phyloP scores from a whole-genome alignment of 371 early-diverging fungal genomes.

The Rhizomucor pusillus region DNA sequence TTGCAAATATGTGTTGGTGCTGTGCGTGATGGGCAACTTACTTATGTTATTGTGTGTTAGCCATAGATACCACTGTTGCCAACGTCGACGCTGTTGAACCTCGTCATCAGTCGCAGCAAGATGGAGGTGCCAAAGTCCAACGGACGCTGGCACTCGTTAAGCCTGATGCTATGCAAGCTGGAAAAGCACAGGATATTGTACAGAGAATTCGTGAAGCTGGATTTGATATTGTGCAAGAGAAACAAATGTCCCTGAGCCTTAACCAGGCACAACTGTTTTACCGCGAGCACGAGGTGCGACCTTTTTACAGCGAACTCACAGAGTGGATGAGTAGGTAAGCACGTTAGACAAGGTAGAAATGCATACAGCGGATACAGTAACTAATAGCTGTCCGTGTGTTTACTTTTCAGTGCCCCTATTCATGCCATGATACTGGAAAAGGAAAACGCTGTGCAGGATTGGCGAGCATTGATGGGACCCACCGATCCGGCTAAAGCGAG shows the following conservation, averaged over 20 bases:
- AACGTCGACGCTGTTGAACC: neutral
- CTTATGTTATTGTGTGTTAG: no score
- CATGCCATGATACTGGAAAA: slow-evolving; percentile 67
- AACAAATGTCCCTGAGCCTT: slow-evolving; percentile 49
- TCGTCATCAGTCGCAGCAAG: neutral
- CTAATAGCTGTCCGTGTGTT: slow-evolving; percentile 5
- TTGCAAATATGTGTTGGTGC: no score
- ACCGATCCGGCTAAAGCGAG: slow-evolving; percentile 72
- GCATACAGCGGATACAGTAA: slow-evolving; percentile 9
- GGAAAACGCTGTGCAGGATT: slow-evolving; percentile 59
- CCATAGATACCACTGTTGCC: neutral
- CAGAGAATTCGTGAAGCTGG: slow-evolving; percentile 51
- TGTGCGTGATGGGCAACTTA: no score
- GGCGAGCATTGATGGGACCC: slow-evolving; percentile 76
- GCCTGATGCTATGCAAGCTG: slow-evolving; percentile 32
- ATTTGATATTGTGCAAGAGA: slow-evolving; percentile 59
- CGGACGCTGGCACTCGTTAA: slow-evolving; percentile 38
- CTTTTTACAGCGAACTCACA: slow-evolving; percentile 71
- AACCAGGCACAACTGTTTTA: slow-evolving; percentile 67
- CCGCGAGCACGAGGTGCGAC: slow-evolving; percentile 67
- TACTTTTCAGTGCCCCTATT: slow-evolving; percentile 11
- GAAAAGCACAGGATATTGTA: slow-evolving; percentile 58
- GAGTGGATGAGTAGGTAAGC: slow-evolving; percentile 73
- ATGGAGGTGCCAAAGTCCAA: slow-evolving; percentile 24
- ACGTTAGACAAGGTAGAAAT: neutral